A percentile compares a stretch with the other conserved stretches of the same genome.
These are phyloP conservation scores for Psilocybe cubensis DNA, from an alignment of 768 basidiomycete genomes.

Conservation along the genomic window DNA sequence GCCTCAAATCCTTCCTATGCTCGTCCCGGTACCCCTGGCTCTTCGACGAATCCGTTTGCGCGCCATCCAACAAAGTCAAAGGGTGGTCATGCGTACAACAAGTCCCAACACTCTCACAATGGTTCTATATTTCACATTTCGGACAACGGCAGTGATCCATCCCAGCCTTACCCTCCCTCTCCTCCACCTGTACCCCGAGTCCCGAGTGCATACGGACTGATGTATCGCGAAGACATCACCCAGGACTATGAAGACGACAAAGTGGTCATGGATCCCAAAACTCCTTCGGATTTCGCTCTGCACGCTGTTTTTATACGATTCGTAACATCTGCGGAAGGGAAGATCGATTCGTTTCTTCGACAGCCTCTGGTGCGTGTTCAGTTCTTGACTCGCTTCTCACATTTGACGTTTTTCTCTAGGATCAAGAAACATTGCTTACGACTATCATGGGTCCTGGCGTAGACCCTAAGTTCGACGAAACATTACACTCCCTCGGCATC, in stretches of 20 bases:
- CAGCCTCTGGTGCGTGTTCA: slow-evolving; percentile 56
- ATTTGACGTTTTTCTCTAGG: slow-evolving; percentile 43
- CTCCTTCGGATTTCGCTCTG: slow-evolving; percentile 86
- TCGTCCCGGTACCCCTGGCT: slow-evolving; percentile 47
- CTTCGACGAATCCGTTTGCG: slow-evolving; percentile 49
- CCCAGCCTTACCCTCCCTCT: slow-evolving; percentile 55
- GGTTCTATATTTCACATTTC: slow-evolving; percentile 75
- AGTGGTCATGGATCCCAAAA: slow-evolving; percentile 71
- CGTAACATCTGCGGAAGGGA: slow-evolving; percentile 75
- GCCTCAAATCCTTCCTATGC: slow-evolving; percentile 55
- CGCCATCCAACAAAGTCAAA: slow-evolving; percentile 49
- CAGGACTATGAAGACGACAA: slow-evolving; percentile 70
- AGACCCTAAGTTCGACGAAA: slow-evolving; percentile 83
- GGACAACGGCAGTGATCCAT: slow-evolving; percentile 73
- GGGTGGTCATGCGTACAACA: slow-evolving; percentile 62
- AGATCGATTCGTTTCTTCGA: slow-evolving; percentile 76
- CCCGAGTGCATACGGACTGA: slow-evolving; percentile 59
- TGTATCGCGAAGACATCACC: slow-evolving; percentile 51
- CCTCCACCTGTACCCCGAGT: slow-evolving; percentile 83
- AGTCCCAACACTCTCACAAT: slow-evolving; percentile 78
- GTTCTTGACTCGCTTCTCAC: slow-evolving; percentile 23
- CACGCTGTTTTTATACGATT: slow-evolving; percentile 90
- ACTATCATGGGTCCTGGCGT: slow-evolving; percentile 71
- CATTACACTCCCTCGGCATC: slow-evolving; percentile 81
- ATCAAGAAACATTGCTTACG: slow-evolving; percentile 67